These are phyloP conservation scores for Ganoderma lingzhi DNA, from an alignment of 1,284 basidiomycete species.

Conservation along the genomic window DNA sequence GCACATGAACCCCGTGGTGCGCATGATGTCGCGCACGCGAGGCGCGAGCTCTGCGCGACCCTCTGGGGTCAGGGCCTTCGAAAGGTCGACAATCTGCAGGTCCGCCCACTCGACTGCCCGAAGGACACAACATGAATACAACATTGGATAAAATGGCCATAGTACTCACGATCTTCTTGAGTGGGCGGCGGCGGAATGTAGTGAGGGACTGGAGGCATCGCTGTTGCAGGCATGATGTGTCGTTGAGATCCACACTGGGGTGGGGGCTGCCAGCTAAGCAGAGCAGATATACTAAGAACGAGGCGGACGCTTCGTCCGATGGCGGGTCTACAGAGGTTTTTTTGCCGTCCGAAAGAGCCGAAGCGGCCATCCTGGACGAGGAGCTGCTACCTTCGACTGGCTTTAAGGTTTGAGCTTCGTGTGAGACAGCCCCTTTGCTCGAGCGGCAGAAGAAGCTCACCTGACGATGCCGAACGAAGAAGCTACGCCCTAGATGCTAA, in stretches of 20 bases:
- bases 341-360: not conserved
- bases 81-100: slow-evolving; percentile 71
- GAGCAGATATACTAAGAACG: not conserved
- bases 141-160: not conserved
- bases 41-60: slow-evolving; percentile 55
- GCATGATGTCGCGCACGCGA: slow-evolving; percentile 64
- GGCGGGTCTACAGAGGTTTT: no score
- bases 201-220: slow-evolving; percentile 37
- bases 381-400: not conserved
- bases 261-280: not conserved
- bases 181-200: slow-evolving; percentile 47
- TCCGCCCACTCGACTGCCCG: slow-evolving; percentile 72
- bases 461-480: not conserved
- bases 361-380: not conserved
- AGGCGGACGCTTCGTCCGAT: no score
- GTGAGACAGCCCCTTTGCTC: not conserved
- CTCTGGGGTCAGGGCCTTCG: slow-evolving; percentile 54
- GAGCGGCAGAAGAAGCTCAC: not conserved
- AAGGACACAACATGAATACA: not conserved
- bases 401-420: not conserved
- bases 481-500: not conserved
- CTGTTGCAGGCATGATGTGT: slow-evolving; percentile 7
- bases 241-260: not conserved
- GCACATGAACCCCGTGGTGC: slow-evolving; percentile 69
- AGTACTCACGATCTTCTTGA: slow-evolving; percentile 37